A percentile compares a stretch with the other conserved stretches of the same genome.
phyloP scores from a whole-genome alignment of 768 basidiomycete species.

The Russula foetens region DNA sequence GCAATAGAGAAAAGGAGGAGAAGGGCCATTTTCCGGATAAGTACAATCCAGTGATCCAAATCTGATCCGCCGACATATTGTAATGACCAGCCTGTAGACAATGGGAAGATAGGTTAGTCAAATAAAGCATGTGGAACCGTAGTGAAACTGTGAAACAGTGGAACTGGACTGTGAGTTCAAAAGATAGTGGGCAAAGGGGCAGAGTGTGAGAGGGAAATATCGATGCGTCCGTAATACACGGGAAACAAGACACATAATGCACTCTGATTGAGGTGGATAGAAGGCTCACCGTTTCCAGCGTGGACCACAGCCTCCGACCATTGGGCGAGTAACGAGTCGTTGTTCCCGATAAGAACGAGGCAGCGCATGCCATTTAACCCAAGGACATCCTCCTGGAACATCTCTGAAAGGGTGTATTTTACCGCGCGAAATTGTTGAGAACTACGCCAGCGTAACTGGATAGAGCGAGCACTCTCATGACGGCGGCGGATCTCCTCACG shows the following conservation, averaged over 20 bases:
- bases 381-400: conserved; percentile 46
- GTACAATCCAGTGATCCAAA: conserved; percentile 48
- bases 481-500: conserved; percentile 46
- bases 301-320: conserved; percentile 38
- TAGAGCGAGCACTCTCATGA: conserved; percentile 47
- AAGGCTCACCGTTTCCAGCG: conserved; percentile 25
- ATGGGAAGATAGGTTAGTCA: conserved; percentile 21
- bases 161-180: too few relatives aligned
- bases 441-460: conserved; percentile 71
- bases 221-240: not conserved
- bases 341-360: conserved; percentile 51
- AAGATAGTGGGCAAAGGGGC: not conserved
- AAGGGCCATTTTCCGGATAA: conserved; percentile 42
- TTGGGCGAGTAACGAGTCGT: conserved; percentile 36
- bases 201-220: too few relatives aligned
- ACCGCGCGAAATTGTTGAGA: conserved; percentile 33
- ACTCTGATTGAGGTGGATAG: not conserved
- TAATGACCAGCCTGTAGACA: conserved; percentile 33
- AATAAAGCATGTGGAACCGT: not conserved
- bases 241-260: not conserved
- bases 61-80: conserved; percentile 32
- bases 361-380: conserved; percentile 53
- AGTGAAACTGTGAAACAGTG: not conserved
- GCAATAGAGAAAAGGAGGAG: conserved; percentile 49
- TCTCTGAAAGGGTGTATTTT: conserved; percentile 36